A percentile compares a stretch with the other conserved stretches of the same genome.
These are phyloP conservation scores for Schwanniomyces pseudopolymorphus DNA, from an alignment of 805 yeast species.

Conservation along the genomic window DNA sequence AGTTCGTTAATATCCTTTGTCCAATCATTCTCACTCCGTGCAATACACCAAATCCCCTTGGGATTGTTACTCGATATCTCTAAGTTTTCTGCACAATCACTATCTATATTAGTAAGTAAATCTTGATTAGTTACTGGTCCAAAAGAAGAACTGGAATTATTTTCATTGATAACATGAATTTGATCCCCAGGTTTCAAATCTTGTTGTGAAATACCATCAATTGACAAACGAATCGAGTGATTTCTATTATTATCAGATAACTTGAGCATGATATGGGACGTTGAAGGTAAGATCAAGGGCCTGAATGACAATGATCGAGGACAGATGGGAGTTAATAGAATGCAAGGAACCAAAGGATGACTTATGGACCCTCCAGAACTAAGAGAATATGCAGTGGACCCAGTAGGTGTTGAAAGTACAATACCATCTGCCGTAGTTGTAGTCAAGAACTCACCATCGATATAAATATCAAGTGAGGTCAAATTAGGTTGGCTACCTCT, in stretches of 20 bases:
- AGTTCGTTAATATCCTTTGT: constrained; percentile 84
- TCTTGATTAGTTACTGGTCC: constrained; percentile 1
- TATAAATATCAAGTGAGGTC: constrained; percentile 77
- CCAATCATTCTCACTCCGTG: constrained; percentile 86
- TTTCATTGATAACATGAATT: constrained; percentile 67
- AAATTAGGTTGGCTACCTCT: constrained; percentile 87
- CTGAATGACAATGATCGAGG: constrained; percentile 90
- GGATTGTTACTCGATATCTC: constrained; percentile 8
- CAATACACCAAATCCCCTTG: constrained; percentile 84
- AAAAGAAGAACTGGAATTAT: constrained; percentile 15
- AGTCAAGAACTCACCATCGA: constrained; percentile 82
- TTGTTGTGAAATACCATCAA: constrained; percentile 82
- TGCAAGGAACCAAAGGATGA: constrained; percentile 83
- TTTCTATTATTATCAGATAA: constrained; percentile 51
- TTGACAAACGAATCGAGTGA: constrained; percentile 52
- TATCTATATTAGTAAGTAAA: constrained; percentile 1
- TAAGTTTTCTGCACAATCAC: neutral
- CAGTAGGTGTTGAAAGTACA: constrained; percentile 85
- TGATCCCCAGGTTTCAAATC: constrained; percentile 74
- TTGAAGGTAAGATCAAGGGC: constrained; percentile 78
- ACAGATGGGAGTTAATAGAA: constrained; percentile 84
- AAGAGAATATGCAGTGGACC: constrained; percentile 89
- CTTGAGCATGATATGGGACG: constrained; percentile 68
- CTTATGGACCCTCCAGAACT: constrained; percentile 92
- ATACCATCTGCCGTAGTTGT: constrained; percentile 93